Conservation (phyloP, 495 filamentous ascomycete species). For the Gamarada debralockiae region DNA sequence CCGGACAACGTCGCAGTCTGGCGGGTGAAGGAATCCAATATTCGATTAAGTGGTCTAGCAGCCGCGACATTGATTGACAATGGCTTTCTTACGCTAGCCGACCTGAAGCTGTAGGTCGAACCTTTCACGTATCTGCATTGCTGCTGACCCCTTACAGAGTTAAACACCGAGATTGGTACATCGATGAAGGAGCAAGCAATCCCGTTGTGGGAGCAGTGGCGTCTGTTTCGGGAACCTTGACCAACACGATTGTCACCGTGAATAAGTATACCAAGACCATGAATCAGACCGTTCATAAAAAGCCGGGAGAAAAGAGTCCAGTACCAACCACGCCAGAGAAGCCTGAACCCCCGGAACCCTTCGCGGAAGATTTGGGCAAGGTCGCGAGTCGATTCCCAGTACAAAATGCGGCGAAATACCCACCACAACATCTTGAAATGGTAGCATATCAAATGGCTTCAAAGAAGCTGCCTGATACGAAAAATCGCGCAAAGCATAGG, state of each 20-base stretch:
- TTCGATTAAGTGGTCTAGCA: conserved; percentile 65
- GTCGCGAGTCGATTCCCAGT: conserved; percentile 12
- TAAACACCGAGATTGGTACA: conserved; percentile 52
- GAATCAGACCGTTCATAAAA: conserved; percentile 34
- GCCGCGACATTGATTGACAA: conserved; percentile 56
- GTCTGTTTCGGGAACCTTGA: conserved; percentile 57
- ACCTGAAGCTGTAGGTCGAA: conserved; percentile 47
- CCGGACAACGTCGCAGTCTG: conserved; percentile 22
- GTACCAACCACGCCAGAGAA: background rate
- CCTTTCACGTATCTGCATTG: background rate
- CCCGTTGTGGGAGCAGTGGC: conserved; percentile 54
- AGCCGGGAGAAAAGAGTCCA: background rate
- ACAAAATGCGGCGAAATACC: conserved; percentile 3
- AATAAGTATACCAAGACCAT: conserved; percentile 59
- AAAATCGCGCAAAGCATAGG: background rate
- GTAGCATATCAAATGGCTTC: conserved; percentile 23
- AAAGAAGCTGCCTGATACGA: conserved; percentile 5
- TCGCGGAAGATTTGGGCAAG: conserved; percentile 19
- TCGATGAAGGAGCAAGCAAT: conserved; percentile 51
- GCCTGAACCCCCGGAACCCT: background rate
- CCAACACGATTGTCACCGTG: conserved; percentile 57
- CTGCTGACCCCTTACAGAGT: conserved; percentile 31
- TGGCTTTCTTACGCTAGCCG: conserved; percentile 38
- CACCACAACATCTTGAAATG: conserved; percentile 14
- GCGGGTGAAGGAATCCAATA: conserved; percentile 43